A percentile compares a stretch with the other conserved stretches of the same genome.
These are phyloP conservation scores for Camptophora hylomeconis DNA, from an alignment of 2,329 filamentous ascomycete genomes.

Conservation along the genomic window DNA sequence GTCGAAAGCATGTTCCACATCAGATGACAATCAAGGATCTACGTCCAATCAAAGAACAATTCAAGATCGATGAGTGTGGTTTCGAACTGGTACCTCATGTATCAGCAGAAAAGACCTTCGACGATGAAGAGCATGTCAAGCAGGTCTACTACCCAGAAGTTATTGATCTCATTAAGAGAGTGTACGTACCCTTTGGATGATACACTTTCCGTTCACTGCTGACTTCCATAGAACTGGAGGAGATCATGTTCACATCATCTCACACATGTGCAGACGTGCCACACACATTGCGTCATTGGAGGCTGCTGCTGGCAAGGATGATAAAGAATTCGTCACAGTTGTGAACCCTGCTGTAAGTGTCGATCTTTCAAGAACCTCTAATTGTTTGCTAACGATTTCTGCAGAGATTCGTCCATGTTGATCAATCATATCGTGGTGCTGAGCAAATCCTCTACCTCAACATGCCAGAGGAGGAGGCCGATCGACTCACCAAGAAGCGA, in stretches of 20 bases:
- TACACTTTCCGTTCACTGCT: background rate
- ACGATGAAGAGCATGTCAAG: conserved; percentile 29
- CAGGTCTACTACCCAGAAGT: conserved; percentile 32
- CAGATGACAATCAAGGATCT: conserved; percentile 2
- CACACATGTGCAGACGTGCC: conserved; percentile 4
- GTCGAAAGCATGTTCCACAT: conserved; percentile 1
- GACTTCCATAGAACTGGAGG: conserved; percentile 4
- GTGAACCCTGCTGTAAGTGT: too few relatives aligned
- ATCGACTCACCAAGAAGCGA: conserved; percentile 25
- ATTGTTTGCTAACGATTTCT: too few relatives aligned
- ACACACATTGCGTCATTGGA: conserved; percentile 29
- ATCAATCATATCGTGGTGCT: conserved; percentile 33
- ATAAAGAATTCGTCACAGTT: too few relatives aligned
- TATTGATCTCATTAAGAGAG: conserved; percentile 30
- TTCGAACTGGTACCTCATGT: conserved; percentile 31
- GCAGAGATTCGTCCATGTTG: conserved; percentile 35
- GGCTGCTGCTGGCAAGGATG: conserved; percentile 36
- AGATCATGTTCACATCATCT: conserved; percentile 3
- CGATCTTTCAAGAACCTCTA: too few relatives aligned
- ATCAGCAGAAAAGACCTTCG: conserved; percentile 24
- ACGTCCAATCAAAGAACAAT: conserved; percentile 19
- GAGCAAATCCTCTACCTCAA: conserved; percentile 30
- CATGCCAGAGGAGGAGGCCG: conserved; percentile 21
- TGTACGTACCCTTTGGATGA: conserved; percentile 4
- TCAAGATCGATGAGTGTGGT: conserved; percentile 32